Percentiles rank a stretch among this genome's conserved stretches.
Evolutionary conservation across 208 protist genomes (phyloP).

Genomic region (Leishmania major): DNA sequence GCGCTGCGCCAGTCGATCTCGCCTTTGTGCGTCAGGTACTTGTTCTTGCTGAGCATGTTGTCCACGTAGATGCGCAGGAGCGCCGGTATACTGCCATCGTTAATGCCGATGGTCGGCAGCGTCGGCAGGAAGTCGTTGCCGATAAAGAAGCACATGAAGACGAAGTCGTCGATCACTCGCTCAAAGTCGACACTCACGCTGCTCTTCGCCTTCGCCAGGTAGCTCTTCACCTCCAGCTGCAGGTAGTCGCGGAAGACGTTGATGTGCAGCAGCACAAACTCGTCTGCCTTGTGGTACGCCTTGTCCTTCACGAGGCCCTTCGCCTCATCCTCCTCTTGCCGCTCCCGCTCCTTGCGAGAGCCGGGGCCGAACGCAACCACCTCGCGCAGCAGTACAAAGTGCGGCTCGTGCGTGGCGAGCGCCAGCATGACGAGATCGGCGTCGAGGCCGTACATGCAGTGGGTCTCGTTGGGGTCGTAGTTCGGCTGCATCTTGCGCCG

Average conservation of each 20-base stretch:
- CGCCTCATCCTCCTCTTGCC: constrained; percentile 72
- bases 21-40: constrained; percentile 80
- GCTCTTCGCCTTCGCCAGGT: constrained; percentile 21
- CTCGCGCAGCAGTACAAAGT: constrained; percentile 98
- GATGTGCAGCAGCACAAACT: constrained; percentile 93
- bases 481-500: constrained; percentile 87
- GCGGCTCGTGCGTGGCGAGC: constrained; percentile 95
- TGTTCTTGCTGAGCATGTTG: constrained; percentile 62
- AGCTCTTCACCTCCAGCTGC: constrained; percentile 81
- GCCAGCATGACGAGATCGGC: constrained; percentile 98
- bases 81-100: constrained; percentile 89
- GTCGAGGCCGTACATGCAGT: constrained; percentile 99
- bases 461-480: constrained; percentile 95
- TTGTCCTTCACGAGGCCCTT: constrained; percentile 87
- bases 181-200: constrained; percentile 82
- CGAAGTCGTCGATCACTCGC: constrained; percentile 96
- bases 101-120: constrained; percentile 95
- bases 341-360: constrained; percentile 72
- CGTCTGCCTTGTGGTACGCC: constrained; percentile 75
- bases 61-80: constrained; percentile 90
- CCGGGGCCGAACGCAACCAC: constrained; percentile 85
- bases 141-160: constrained; percentile 97
- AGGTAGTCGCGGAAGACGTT: constrained; percentile 96
- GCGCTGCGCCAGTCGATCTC: constrained; percentile 74
- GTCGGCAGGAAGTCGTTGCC: constrained; percentile 99